phyloP scores from a whole-genome alignment of 2,329 filamentous ascomycete species.

The Colletotrichum orbiculare region DNA sequence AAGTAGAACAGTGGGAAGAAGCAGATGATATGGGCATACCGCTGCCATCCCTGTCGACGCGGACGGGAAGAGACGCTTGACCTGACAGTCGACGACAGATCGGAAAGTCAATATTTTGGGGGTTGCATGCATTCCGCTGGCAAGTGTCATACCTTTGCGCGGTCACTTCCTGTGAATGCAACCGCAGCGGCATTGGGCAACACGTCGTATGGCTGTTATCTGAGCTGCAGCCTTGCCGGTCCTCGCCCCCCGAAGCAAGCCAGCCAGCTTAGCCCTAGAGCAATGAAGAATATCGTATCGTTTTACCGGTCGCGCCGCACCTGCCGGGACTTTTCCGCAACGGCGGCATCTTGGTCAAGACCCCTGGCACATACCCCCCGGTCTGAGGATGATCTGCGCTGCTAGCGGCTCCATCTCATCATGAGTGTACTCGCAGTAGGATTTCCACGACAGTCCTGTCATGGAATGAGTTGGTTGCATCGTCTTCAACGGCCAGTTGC shows the following conservation, averaged over 20 bases:
- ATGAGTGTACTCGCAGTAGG: background rate
- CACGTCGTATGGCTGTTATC: too few relatives aligned
- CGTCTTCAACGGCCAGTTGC: background rate
- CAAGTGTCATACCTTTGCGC: background rate
- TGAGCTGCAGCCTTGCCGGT: background rate
- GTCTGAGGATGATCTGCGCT: constrained; percentile 21
- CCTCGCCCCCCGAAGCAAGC: background rate
- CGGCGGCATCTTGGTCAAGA: constrained; percentile 8
- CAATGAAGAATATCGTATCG: background rate
- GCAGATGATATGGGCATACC: background rate
- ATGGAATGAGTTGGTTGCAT: background rate
- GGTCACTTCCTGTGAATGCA: too few relatives aligned
- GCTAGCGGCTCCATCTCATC: constrained; percentile 21
- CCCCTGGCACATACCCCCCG: constrained; percentile 4
- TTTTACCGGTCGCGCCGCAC: background rate
- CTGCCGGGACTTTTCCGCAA: constrained; percentile 2
- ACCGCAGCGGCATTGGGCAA: too few relatives aligned
- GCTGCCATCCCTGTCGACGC: constrained; percentile 14
- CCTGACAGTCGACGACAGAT: background rate
- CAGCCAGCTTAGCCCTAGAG: background rate
- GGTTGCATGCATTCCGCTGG: background rate
- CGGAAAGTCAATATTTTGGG: background rate
- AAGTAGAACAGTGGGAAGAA: too few relatives aligned
- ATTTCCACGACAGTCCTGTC: background rate
- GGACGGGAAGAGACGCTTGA: background rate